These are phyloP conservation scores for Monilinia vaccinii-corymbosi DNA, from an alignment of 2,329 filamentous ascomycete species.

Conservation along the genomic window DNA sequence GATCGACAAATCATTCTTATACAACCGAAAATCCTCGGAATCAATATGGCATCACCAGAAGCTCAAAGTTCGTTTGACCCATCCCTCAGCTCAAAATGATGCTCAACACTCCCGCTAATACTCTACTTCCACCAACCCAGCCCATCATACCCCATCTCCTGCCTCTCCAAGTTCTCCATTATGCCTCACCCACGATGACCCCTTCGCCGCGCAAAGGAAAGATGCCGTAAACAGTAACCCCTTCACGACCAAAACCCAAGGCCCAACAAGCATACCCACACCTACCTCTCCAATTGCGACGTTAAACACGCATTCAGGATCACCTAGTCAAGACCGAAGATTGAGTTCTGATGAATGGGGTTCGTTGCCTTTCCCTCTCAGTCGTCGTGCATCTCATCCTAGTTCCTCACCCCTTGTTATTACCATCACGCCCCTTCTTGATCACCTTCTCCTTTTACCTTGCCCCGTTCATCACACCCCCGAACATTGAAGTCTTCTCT, in stretches of 20 bases:
- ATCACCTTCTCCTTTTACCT: background rate
- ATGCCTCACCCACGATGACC: background rate
- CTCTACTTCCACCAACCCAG: background rate
- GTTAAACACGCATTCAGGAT: background rate
- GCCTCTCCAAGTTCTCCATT: background rate
- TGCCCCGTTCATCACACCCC: constrained; percentile 1
- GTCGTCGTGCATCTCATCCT: background rate
- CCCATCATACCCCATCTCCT: background rate
- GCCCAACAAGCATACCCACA: background rate
- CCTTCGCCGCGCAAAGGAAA: constrained; percentile 5
- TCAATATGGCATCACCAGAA: constrained; percentile 5
- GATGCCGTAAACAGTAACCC: background rate
- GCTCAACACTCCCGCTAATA: background rate
- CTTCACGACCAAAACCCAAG: background rate
- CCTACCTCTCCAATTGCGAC: background rate
- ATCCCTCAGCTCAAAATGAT: background rate
- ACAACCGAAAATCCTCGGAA: background rate
- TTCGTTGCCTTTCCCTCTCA: constrained; percentile 1
- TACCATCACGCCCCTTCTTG: background rate
- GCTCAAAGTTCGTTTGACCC: background rate
- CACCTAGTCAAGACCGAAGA: constrained; percentile 2
- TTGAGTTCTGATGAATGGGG: constrained; percentile 13
- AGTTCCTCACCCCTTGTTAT: background rate
- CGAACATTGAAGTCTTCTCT: background rate
- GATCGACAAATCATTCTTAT: background rate